Evolutionary conservation across 169 alveolate genomes (phyloP).

Genomic region (Plasmodium gallinaceum): DNA sequence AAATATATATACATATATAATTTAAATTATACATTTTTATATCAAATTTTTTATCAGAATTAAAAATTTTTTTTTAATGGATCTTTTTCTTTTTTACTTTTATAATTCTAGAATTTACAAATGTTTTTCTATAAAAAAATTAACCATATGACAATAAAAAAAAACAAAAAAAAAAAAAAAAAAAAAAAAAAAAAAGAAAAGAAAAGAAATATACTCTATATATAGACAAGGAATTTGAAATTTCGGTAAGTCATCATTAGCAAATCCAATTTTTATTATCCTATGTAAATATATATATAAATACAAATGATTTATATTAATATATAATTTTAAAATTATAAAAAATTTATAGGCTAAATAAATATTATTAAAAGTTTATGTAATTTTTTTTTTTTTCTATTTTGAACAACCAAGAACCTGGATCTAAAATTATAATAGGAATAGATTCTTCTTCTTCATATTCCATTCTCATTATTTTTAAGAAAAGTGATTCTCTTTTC

Average conservation of each 20-base stretch:
- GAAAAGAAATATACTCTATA: conserved; percentile 39
- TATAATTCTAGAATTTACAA: conserved; percentile 33
- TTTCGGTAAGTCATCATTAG: conserved; percentile 45
- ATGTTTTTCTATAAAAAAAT: conserved; percentile 14
- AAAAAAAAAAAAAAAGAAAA: neutral
- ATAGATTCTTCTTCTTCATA: conserved; percentile 38
- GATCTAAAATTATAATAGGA: conserved; percentile 68
- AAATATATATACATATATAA: neutral
- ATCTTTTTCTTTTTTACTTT: conserved; percentile 34
- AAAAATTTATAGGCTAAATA: no score
- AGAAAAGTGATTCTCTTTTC: no score
- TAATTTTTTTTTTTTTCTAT: neutral
- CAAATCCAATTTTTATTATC: conserved; percentile 72
- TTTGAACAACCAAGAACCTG: conserved; percentile 64
- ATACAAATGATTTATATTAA: neutral
- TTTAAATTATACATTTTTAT: neutral
- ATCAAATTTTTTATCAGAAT: neutral
- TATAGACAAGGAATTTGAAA: conserved; percentile 59
- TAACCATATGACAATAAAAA: no score
- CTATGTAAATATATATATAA: conserved; percentile 26
- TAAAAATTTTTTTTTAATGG: neutral
- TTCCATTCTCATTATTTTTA: no score
- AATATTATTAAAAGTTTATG: no score
- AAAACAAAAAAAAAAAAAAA: neutral
- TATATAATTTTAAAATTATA: neutral